phyloP scores from a whole-genome alignment of 306 rosid species.

The Vigna trinervia region DNA sequence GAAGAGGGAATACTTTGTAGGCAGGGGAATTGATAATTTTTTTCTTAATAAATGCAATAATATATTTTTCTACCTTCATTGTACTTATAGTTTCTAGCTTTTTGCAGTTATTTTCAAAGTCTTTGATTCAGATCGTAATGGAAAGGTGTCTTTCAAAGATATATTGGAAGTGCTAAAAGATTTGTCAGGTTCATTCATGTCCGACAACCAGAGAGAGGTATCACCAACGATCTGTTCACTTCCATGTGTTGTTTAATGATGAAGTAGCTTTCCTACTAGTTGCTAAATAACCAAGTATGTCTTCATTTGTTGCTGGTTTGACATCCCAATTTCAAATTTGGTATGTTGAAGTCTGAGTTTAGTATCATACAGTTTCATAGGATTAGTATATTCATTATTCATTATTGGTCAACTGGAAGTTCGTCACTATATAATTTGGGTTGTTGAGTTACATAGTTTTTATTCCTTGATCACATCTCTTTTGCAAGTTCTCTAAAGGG shows the following conservation, averaged over 20 bases:
- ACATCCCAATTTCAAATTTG: constrained; percentile 28
- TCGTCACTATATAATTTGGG: not conserved
- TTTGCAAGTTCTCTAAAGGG: not conserved
- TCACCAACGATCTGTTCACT: constrained; percentile 30
- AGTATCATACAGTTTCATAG: not conserved
- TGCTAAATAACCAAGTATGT: constrained; percentile 22
- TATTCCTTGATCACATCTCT: constrained; percentile 1
- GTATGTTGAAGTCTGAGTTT: constrained; percentile 19
- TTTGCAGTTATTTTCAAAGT: constrained; percentile 82
- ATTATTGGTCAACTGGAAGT: not conserved
- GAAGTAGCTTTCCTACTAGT: constrained; percentile 7
- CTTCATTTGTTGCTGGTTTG: constrained; percentile 30
- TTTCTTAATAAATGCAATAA: constrained; percentile 4
- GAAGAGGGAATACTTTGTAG: not conserved
- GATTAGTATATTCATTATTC: constrained; percentile 25
- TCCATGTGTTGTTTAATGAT: constrained; percentile 25
- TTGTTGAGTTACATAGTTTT: not conserved
- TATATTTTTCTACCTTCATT: constrained; percentile 4
- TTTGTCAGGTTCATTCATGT: constrained; percentile 85
- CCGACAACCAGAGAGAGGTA: constrained; percentile 95
- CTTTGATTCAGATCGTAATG: constrained; percentile 77
- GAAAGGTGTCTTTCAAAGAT: constrained; percentile 82
- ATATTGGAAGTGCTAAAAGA: constrained; percentile 80
- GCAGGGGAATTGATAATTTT: not conserved
- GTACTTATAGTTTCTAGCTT: constrained; percentile 22